phyloP scores from a whole-genome alignment of 2,329 filamentous ascomycete species.

The Ascochyta fabae region DNA sequence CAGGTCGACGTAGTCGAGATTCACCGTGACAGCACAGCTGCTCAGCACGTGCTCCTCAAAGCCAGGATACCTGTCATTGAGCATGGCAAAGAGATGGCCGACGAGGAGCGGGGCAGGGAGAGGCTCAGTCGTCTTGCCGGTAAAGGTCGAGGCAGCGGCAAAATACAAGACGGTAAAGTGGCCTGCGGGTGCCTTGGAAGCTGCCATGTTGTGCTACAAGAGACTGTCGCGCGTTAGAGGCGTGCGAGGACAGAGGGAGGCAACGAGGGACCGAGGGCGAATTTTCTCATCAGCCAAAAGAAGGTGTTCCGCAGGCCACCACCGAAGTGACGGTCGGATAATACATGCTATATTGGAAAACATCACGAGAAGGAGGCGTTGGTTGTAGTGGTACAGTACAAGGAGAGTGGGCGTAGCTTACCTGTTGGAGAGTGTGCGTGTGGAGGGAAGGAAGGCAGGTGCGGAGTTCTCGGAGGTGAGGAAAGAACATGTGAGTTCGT shows the following conservation, averaged over 20 bases:
- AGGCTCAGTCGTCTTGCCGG: conserved; percentile 69
- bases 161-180: conserved; percentile 85
- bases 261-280: neutral
- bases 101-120: conserved; percentile 71
- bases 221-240: conserved; percentile 25
- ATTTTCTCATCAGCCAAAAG: conserved; percentile 41
- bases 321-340: conserved; percentile 51
- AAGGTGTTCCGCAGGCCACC: conserved; percentile 40
- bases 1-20: conserved; percentile 80
- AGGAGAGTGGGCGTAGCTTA: conserved; percentile 19
- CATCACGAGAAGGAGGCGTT: conserved; percentile 38
- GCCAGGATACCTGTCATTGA: conserved; percentile 74
- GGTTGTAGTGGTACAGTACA: neutral
- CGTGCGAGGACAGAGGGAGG: neutral
- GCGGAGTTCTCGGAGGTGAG: conserved; percentile 13
- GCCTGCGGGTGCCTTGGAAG: conserved; percentile 60
- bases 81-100: conserved; percentile 66
- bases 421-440: conserved; percentile 19
- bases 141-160: conserved; percentile 74
- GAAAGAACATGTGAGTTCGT: conserved; percentile 27
- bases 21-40: conserved; percentile 79
- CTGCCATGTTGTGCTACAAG: conserved; percentile 40
- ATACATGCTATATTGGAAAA: conserved; percentile 56
- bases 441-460: conserved; percentile 14
- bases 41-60: conserved; percentile 72